Base-by-base conservation (phyloP, 176 grass and related monocot genomes). In the Raddia distichophylla region DNA sequence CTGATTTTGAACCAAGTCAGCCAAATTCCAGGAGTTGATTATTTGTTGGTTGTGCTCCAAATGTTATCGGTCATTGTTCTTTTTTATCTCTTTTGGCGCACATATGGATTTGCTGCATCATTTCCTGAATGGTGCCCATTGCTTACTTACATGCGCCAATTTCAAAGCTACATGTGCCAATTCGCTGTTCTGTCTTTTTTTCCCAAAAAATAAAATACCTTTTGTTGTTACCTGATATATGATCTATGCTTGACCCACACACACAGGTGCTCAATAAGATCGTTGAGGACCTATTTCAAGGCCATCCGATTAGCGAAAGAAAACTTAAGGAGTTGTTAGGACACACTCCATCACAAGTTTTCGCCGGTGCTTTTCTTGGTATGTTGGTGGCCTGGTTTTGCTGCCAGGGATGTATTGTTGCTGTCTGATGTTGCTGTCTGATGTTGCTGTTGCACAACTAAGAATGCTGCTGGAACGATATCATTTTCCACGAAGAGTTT, bases 241-340 rank as follows among this genome's bases (percentile, higher is more conserved):
- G 46, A 4, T 65, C 5, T 69, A 3, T 64, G 5, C 40, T 64
- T 74, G 46, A 69, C 27, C 27, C 27, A 27, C 27, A 27, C 27
- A 27, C 61, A 13, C 67, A 99, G 96, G 93, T 99, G 79, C 96
- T 99, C 83, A 99, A 99, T 80, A 99, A 93, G 82, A 99, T 99
- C 61, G 73, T 93, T 80, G 93, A 93, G 89, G 96, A 93, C 89
- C 81, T 99, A 53, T 99, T 99, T 89, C 82, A 95, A 89, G 96
- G 93, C 78, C 93, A 99, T 86, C 96, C 96, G 0, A 95, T 95
- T 59, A 95, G 96, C 13, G 85, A 99, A 91, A 95, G 90, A 80
- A 99, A 99, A 60, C 86, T 99, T 9, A 99, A 99, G 85, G 93
- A 99, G 67, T 73, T 99, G 67, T 75, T 95, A 84, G 96, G 93